Evolutionary conservation across 106 monocot genomes (phyloP).

Genomic region (Dendrobium huoshanense): DNA sequence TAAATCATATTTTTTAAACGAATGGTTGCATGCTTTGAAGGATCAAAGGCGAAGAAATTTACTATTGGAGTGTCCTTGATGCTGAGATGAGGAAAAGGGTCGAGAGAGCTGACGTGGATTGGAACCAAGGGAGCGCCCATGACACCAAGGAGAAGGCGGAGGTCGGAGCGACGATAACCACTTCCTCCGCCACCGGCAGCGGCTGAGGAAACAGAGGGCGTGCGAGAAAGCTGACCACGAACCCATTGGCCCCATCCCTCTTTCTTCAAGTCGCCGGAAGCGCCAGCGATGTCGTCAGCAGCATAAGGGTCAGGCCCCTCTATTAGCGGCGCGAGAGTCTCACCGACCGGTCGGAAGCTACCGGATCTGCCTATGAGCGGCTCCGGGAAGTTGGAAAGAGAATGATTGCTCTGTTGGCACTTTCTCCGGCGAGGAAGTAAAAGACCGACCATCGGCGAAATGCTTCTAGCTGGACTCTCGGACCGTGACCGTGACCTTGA

Average conservation of each 20-base stretch:
- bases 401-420: constrained; percentile 14
- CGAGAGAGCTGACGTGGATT: constrained; percentile 39
- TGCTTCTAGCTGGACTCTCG: constrained; percentile 27
- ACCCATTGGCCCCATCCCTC: constrained; percentile 79
- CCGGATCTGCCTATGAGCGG: constrained; percentile 42
- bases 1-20: neutral
- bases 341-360: constrained; percentile 45
- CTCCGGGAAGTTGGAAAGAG: constrained; percentile 9
- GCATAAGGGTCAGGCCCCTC: constrained; percentile 44
- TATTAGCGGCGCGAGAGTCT: constrained; percentile 53
- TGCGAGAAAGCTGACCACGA: constrained; percentile 42
- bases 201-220: constrained; percentile 22
- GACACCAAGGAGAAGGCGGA: constrained; percentile 63
- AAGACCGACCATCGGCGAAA: constrained; percentile 30
- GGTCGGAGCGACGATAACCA: constrained; percentile 33
- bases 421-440: constrained; percentile 27
- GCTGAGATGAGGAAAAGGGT: constrained; percentile 54
- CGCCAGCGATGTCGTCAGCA: neutral
- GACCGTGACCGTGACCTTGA: constrained; percentile 30
- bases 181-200: constrained; percentile 3
- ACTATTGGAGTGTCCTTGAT: constrained; percentile 69
- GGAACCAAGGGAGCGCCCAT: constrained; percentile 73
- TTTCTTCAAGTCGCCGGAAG: constrained; percentile 12
- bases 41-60: constrained; percentile 6
- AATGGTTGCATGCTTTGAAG: neutral